phyloP scores from a whole-genome alignment of 1,284 basidiomycete genomes.

The Cutaneotrichosporon sp. region DNA sequence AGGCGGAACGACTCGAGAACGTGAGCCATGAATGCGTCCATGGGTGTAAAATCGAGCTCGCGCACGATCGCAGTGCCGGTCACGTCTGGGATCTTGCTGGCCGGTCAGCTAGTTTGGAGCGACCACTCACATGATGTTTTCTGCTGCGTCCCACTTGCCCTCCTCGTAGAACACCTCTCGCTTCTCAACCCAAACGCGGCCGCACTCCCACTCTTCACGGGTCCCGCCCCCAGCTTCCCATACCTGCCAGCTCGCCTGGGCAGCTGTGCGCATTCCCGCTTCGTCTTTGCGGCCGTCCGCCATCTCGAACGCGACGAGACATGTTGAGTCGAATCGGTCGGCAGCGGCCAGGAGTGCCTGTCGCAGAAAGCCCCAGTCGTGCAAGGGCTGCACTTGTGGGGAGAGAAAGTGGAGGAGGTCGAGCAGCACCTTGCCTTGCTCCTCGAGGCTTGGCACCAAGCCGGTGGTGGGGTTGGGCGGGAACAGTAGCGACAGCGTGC shows the following conservation, averaged over 20 bases:
- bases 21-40: slow-evolving; percentile 83
- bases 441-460: slow-evolving; percentile 31
- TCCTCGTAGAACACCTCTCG: slow-evolving; percentile 88
- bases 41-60: slow-evolving; percentile 77
- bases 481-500: slow-evolving; percentile 58
- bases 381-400: slow-evolving; percentile 61
- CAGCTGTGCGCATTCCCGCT: slow-evolving; percentile 70
- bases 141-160: slow-evolving; percentile 71
- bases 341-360: slow-evolving; percentile 71
- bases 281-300: slow-evolving; percentile 73
- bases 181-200: slow-evolving; percentile 89
- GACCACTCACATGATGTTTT: slow-evolving; percentile 76
- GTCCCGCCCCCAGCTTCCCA: slow-evolving; percentile 55
- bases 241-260: slow-evolving; percentile 79
- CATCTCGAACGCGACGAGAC: slow-evolving; percentile 78
- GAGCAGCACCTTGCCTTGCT: slow-evolving; percentile 40
- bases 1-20: slow-evolving; percentile 66
- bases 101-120: not conserved
- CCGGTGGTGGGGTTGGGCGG: slow-evolving; percentile 54
- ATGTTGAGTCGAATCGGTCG: slow-evolving; percentile 80
- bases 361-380: slow-evolving; percentile 63
- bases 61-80: slow-evolving; percentile 39
- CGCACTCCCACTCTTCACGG: slow-evolving; percentile 79
- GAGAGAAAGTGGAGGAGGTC: slow-evolving; percentile 63
- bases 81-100: slow-evolving; percentile 35